These are phyloP conservation scores for Priceomyces carsonii DNA, from an alignment of 805 yeast species.

Conservation along the genomic window DNA sequence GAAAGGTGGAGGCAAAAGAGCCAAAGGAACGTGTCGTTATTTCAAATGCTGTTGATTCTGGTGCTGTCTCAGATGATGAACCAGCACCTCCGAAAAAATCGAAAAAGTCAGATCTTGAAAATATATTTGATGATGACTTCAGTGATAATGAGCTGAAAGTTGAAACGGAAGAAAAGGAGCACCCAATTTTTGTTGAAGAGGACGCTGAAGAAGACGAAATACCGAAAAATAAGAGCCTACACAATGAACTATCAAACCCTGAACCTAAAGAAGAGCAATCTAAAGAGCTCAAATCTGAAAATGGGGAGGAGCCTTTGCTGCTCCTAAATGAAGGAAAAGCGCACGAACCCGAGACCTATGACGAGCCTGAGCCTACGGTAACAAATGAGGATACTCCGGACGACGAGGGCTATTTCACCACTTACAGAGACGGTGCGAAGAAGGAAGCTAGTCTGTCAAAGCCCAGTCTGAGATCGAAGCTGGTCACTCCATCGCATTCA, in stretches of 20 bases:
- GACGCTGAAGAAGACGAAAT: not conserved
- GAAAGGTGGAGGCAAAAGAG: slow-evolving; percentile 29
- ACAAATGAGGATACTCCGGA: slow-evolving; percentile 28
- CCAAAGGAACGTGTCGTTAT: slow-evolving; percentile 39
- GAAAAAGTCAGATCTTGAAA: slow-evolving; percentile 24
- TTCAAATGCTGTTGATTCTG: slow-evolving; percentile 19
- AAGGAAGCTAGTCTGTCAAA: slow-evolving; percentile 12
- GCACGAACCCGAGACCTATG: slow-evolving; percentile 6
- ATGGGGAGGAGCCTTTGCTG: slow-evolving; percentile 1
- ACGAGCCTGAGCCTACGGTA: slow-evolving; percentile 9
- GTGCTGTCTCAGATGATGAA: slow-evolving; percentile 8
- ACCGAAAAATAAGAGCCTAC: slow-evolving; percentile 1
- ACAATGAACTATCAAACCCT: slow-evolving; percentile 1
- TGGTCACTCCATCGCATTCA: too few relatives aligned
- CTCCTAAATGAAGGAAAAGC: slow-evolving; percentile 5
- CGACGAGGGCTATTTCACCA: slow-evolving; percentile 53
- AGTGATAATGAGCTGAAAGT: slow-evolving; percentile 13
- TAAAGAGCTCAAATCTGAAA: not conserved
- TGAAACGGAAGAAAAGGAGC: slow-evolving; percentile 7
- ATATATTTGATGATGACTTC: slow-evolving; percentile 34
- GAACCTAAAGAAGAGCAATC: slow-evolving; percentile 5
- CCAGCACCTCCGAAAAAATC: slow-evolving; percentile 6
- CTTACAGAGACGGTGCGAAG: slow-evolving; percentile 27
- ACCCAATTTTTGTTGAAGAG: slow-evolving; percentile 13
- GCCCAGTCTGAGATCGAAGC: too few relatives aligned